Conservation (phyloP, 2,329 filamentous ascomycete genomes). For the Talaromyces sp. region DNA sequence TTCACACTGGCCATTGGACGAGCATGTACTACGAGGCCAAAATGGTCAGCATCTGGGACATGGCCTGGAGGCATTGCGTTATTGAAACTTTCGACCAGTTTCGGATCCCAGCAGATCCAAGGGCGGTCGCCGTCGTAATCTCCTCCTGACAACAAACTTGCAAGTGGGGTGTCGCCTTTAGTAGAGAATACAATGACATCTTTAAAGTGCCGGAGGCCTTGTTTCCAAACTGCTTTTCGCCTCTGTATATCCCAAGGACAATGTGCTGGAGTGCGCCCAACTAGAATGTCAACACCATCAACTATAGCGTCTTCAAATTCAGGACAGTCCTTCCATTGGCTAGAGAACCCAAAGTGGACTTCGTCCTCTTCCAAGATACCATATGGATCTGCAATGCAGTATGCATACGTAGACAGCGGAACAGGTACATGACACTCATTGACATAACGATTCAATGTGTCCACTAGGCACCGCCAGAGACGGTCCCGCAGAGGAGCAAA, state of each 20-base stretch:
- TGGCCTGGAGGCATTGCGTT: constrained; percentile 45
- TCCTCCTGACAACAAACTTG: constrained; percentile 56
- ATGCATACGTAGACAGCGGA: constrained; percentile 47
- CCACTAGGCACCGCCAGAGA: constrained; percentile 32
- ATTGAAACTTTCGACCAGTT: constrained; percentile 45
- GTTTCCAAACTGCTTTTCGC: constrained; percentile 42
- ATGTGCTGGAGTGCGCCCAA: constrained; percentile 53
- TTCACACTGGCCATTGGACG: constrained; percentile 37
- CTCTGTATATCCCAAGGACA: constrained; percentile 56
- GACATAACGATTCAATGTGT: constrained; percentile 37
- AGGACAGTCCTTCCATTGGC: constrained; percentile 32
- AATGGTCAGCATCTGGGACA: constrained; percentile 32
- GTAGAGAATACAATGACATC: constrained; percentile 55
- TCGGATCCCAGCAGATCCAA: constrained; percentile 56
- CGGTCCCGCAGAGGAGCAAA: constrained; percentile 37
- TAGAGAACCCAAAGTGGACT: constrained; percentile 51
- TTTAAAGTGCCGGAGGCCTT: constrained; percentile 47
- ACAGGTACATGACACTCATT: constrained; percentile 45
- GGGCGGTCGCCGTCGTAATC: constrained; percentile 60
- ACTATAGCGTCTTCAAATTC: constrained; percentile 40
- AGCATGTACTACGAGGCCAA: constrained; percentile 43
- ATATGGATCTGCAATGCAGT: constrained; percentile 53
- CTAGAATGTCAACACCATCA: constrained; percentile 46
- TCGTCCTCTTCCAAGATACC: constrained; percentile 48
- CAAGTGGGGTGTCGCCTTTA: constrained; percentile 47